Percentiles rank a stretch among this genome's conserved stretches.
phyloP scores from a whole-genome alignment of 202 grass and related monocot genomes.

The Setaria viridis region DNA sequence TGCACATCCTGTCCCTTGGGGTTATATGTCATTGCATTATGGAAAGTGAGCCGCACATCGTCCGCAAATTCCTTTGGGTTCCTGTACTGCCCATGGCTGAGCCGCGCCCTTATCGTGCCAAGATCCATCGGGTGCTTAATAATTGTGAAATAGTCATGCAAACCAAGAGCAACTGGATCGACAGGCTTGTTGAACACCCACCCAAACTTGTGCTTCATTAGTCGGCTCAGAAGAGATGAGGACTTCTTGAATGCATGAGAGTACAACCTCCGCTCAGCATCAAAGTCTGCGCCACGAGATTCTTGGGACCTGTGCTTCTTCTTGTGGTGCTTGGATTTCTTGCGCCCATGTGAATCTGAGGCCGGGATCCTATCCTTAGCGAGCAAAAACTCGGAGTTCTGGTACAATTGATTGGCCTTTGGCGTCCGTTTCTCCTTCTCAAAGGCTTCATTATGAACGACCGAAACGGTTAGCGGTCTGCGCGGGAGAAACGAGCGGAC shows the following conservation, averaged over 20 bases:
- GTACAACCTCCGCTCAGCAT: conserved; percentile 61
- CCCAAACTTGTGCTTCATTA: conserved; percentile 92
- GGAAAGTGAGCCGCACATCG: conserved; percentile 91
- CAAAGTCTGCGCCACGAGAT: conserved; percentile 40
- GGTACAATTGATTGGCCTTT: conserved; percentile 81
- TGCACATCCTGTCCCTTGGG: conserved; percentile 95
- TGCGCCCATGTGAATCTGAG: conserved; percentile 62
- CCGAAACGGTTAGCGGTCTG: conserved; percentile 59
- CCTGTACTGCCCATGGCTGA: conserved; percentile 77
- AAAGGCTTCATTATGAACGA: conserved; percentile 63
- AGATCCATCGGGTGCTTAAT: conserved; percentile 97
- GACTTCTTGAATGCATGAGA: conserved; percentile 81
- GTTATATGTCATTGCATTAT: conserved; percentile 97
- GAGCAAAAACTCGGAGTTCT: conserved; percentile 83
- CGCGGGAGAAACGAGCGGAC: conserved; percentile 36
- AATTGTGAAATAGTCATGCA: conserved; percentile 83
- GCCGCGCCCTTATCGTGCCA: conserved; percentile 76
- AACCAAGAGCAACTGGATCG: conserved; percentile 67
- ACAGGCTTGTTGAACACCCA: conserved; percentile 99
- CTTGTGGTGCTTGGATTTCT: conserved; percentile 77
- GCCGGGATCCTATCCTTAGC: conserved; percentile 86
- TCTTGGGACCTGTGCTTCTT: conserved; percentile 60
- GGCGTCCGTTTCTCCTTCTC: conserved; percentile 92
- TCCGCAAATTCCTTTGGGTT: conserved; percentile 86
- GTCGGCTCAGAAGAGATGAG: conserved; percentile 60